A percentile compares a stretch with the other conserved stretches of the same genome.
Conservation (phyloP, 1,284 basidiomycete genomes). For the Cryptococcus sp. region DNA sequence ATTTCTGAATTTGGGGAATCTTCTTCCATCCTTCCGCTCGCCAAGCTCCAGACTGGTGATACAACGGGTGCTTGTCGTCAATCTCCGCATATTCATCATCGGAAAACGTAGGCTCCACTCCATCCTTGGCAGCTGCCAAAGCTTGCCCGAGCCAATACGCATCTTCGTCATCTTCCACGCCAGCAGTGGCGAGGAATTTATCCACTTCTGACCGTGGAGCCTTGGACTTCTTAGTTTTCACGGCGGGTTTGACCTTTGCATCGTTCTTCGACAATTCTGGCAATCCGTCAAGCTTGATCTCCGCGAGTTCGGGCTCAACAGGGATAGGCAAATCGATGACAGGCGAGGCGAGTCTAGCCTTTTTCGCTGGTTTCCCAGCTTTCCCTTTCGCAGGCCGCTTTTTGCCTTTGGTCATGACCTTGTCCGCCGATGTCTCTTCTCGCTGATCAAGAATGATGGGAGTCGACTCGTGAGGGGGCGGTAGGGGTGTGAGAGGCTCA, state of each 20-base stretch:
- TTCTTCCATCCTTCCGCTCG: conserved; percentile 94
- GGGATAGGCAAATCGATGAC: conserved; percentile 20
- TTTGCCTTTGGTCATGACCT: conserved; percentile 17
- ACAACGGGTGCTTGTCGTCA: conserved; percentile 38
- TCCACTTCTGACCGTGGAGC: conserved; percentile 28
- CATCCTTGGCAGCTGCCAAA: conserved; percentile 58
- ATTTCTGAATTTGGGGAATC: conserved; percentile 88
- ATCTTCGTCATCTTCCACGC: conserved; percentile 90
- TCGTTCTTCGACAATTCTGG: not conserved
- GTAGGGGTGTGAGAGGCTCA: not conserved
- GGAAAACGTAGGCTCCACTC: conserved; percentile 23
- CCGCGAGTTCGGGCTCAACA: conserved; percentile 26
- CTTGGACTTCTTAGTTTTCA: conserved; percentile 14
- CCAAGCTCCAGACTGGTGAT: conserved; percentile 38
- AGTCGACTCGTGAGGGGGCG: not conserved
- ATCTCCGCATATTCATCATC: conserved; percentile 29
- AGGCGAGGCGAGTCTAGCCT: conserved; percentile 29
- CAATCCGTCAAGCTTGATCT: conserved; percentile 33
- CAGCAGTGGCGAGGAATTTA: conserved; percentile 45
- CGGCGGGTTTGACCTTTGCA: conserved; percentile 17
- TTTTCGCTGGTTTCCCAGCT: conserved; percentile 31
- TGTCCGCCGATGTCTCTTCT: not conserved
- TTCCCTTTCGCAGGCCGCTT: conserved; percentile 26
- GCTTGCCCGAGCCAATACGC: conserved; percentile 70
- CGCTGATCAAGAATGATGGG: not conserved